Evolutionary conservation across 208 protist genomes (phyloP), one percentile per base, ranked within the genome.

Genomic region (Phytomonas serpens): DNA sequence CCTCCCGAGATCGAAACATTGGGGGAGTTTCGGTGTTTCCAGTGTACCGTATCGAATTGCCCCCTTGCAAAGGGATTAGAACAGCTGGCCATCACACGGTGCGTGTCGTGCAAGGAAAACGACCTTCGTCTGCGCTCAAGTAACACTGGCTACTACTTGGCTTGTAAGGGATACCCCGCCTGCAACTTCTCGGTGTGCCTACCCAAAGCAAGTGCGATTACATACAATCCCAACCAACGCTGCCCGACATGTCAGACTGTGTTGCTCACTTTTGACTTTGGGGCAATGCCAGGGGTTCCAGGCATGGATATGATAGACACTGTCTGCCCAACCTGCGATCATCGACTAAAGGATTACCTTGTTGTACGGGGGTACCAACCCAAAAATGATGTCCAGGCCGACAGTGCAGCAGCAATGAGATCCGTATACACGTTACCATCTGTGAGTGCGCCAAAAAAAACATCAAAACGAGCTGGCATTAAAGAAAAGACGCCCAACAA

Each of bases 21-120:
- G 38, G 77, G 79, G 10, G 86, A 93, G 68, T 93, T 93, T 67
- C 88, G 88, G 72, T 95, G 90, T 76, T 95, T 93, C 74, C 90
- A 95, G 67, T 95, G 90, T 73, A 73, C 80, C 47, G 85, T 6
- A 57, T 57, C 86, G 16, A 77, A 87, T 73, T 95, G 90, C 65
- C 81, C 86, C 10, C 76, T 93, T 38, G 90, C 90, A 1, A 91
- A 83, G 57, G 90, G 90, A 0, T 65, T 79, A 34, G 82, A 88
- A 67, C 77, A 75, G 61, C 62, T 93, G 14, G 62, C 80, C 40
- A 87, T 95, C 73, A 80, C 83, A 27, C 75, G 69, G 7, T 96
- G 90, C 69, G 77, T 74, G 27, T 79, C 85, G 9, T 96, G 90
- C 71, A 68, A 34, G n/a, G 68, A 79, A 38, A 68, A 89, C 71